Conservation (phyloP, 345 rosid genomes). For the Citrus medica region DNA sequence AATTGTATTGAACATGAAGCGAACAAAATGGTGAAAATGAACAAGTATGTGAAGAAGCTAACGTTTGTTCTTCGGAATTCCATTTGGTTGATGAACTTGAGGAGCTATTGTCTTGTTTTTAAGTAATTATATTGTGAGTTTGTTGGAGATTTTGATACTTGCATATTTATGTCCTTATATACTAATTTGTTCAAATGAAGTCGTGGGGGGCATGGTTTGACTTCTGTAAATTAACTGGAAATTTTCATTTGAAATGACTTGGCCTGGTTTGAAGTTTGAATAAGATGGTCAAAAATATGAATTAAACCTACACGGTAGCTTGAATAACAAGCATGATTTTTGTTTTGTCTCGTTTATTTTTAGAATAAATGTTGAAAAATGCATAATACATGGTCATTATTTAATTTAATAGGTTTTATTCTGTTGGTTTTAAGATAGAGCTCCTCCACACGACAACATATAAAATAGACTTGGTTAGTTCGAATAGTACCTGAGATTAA, state of each 20-base stretch:
- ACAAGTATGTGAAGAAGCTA: not conserved
- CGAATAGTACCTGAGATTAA: too few species aligned
- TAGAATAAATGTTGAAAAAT: not conserved
- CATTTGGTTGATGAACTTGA: not conserved
- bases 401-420: too few species aligned
- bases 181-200: not conserved
- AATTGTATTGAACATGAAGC: not conserved
- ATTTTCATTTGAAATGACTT: not conserved
- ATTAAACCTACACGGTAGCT: not conserved
- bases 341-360: not conserved
- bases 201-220: not conserved
- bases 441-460: not conserved
- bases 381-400: not conserved
- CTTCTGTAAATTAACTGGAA: not conserved
- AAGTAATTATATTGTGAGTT: not conserved
- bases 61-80: not conserved
- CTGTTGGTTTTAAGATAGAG: not conserved
- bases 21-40: constrained; percentile 10
- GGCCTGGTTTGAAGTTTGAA: constrained; percentile 6
- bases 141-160: not conserved
- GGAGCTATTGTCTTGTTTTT: not conserved
- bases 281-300: not conserved
- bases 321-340: not conserved
- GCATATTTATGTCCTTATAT: not conserved
- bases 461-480: too few species aligned